phyloP scores from a whole-genome alignment of 192 early-diverging fungal genomes.

The Thoreauomyces humboldtii region DNA sequence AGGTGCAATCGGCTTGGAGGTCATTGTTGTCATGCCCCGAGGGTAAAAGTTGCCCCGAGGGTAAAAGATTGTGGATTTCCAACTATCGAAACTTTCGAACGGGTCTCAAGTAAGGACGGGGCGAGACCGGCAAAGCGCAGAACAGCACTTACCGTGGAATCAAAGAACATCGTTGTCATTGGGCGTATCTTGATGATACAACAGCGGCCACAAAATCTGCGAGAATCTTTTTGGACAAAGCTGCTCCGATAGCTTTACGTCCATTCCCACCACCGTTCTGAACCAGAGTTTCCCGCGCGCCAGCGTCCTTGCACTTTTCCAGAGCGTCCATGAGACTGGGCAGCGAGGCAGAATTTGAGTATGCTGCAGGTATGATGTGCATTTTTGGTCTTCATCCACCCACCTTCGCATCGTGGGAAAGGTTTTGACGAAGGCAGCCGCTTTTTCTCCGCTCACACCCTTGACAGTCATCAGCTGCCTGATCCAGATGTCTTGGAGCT shows the following conservation, averaged over 20 bases:
- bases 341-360: not conserved
- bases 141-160: too few species aligned
- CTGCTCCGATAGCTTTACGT: conserved; percentile 34
- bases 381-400: too few species aligned
- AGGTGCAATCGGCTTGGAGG: too few species aligned
- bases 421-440: conserved; percentile 59
- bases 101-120: too few species aligned
- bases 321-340: conserved; percentile 48
- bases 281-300: conserved; percentile 49
- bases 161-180: too few species aligned
- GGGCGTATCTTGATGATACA: too few species aligned
- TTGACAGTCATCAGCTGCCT: conserved; percentile 82
- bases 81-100: too few species aligned
- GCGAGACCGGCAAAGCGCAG: too few species aligned
- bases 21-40: too few species aligned
- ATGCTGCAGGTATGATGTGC: not conserved
- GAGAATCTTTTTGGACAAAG: conserved; percentile 37
- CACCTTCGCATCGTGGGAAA: conserved; percentile 68
- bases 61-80: too few species aligned
- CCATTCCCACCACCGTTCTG: conserved; percentile 34
- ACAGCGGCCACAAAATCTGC: conserved; percentile 5
- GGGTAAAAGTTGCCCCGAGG: too few species aligned
- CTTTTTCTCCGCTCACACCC: conserved; percentile 86
- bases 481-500: conserved; percentile 73
- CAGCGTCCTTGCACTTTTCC: conserved; percentile 33